phyloP scores from a whole-genome alignment of 1,284 basidiomycete genomes.

The Apiotrichum veenhuisii region DNA sequence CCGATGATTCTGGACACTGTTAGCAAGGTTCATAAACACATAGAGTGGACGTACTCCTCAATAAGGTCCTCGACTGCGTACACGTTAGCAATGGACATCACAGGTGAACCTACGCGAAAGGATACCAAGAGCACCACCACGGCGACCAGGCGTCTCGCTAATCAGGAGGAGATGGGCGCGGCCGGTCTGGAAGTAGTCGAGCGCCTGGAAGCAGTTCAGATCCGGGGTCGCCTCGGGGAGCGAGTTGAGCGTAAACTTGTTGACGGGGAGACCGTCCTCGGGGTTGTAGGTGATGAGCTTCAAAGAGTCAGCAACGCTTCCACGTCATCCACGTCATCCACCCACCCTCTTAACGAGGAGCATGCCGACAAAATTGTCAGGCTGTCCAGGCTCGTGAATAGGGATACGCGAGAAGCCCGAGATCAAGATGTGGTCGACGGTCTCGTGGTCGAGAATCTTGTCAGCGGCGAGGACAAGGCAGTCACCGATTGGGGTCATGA shows the following conservation, averaged over 20 bases:
- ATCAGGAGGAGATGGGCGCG: conserved; percentile 88
- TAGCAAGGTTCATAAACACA: conserved; percentile 2
- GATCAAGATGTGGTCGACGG: conserved; percentile 66
- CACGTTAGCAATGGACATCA: not conserved
- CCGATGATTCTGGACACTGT: conserved; percentile 47
- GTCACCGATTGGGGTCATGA: conserved; percentile 78
- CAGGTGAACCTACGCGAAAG: conserved; percentile 53
- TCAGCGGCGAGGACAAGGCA: conserved; percentile 57
- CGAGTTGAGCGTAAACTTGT: conserved; percentile 69
- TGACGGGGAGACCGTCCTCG: conserved; percentile 69
- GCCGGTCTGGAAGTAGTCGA: conserved; percentile 78
- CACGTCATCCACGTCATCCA: conserved; percentile 2
- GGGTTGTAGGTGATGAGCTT: conserved; percentile 92
- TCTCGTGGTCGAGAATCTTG: conserved; percentile 71
- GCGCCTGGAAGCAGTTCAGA: conserved; percentile 68
- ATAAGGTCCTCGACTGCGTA: conserved; percentile 52
- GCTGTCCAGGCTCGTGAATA: conserved; percentile 72
- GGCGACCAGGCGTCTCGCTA: conserved; percentile 71
- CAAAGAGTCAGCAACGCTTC: conserved; percentile 7
- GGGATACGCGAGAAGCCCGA: conserved; percentile 94
- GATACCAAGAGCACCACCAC: conserved; percentile 76
- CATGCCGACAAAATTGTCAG: conserved; percentile 77
- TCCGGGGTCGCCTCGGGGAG: conserved; percentile 83
- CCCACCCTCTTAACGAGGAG: conserved; percentile 77
- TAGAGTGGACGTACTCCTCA: conserved; percentile 36